Evolutionary conservation across 2,329 filamentous ascomycete species (phyloP).

Genomic region (Talaromyces sp.): DNA sequence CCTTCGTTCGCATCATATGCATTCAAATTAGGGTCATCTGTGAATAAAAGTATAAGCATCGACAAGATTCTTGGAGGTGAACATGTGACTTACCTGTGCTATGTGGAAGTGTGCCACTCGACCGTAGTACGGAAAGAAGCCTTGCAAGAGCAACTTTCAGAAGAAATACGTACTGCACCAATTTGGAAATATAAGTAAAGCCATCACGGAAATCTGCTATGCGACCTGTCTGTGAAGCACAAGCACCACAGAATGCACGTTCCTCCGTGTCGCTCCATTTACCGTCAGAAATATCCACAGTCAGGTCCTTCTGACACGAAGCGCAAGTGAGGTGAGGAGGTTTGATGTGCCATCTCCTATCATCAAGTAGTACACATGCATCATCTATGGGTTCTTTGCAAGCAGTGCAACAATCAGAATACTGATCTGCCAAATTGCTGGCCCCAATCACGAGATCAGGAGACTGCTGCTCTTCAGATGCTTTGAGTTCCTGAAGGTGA

Average conservation of each 20-base stretch:
- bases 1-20: conserved; percentile 65
- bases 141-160: conserved; percentile 86
- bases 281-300: conserved; percentile 62
- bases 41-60: conserved; percentile 7
- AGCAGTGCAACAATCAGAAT: conserved; percentile 76
- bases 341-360: conserved; percentile 75
- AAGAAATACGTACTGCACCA: conserved; percentile 92
- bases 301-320: conserved; percentile 70
- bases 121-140: conserved; percentile 78
- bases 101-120: conserved; percentile 72
- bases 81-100: conserved; percentile 49
- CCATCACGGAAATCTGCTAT: conserved; percentile 53
- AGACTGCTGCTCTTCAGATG: conserved; percentile 57
- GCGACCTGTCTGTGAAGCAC: conserved; percentile 48
- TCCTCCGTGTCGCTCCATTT: conserved; percentile 64
- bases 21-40: conserved; percentile 64
- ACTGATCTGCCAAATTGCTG: conserved; percentile 63
- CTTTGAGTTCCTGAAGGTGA: conserved; percentile 68
- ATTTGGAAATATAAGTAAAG: conserved; percentile 72
- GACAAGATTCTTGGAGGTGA: background rate
- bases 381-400: conserved; percentile 91
- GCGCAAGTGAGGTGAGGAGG: conserved; percentile 62
- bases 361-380: conserved; percentile 72
- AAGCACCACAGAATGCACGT: conserved; percentile 66
- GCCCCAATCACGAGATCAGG: conserved; percentile 63